Base-by-base conservation (phyloP, 371 early-diverging fungal species). In the Entomophthora muscae region DNA sequence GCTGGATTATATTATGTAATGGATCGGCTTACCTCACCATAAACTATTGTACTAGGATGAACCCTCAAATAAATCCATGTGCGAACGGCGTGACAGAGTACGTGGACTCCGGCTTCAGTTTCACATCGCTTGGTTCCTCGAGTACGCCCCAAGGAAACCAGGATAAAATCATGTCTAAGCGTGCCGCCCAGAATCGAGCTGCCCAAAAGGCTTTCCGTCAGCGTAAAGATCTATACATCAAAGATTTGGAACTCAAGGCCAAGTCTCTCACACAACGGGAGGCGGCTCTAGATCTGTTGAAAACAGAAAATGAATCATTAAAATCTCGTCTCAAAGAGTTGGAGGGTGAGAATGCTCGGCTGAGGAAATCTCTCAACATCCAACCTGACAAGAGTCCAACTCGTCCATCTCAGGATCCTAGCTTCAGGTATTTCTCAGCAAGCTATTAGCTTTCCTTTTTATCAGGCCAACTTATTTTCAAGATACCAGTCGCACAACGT, bases 141-240 rank as follows among this genome's bases (percentile, higher is more conserved):
- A 13, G 22, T n/a, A n/a, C n/a, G n/a, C n/a, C n/a, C n/a, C n/a
- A 55, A 13, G 24, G n/a, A 22, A 55, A 55, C 7, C 22, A 55
- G 56, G 12, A 26, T 13, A 3, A 55, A 17, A 17, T 55, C 7
- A 27, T 55, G 22, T 24, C 22, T 22, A 55, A 55, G 61, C 75
- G 86, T 32, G 83, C 84, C 52, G 84, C 81, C 22, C 88, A 88
- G 64, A 88, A 88, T 64, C 72, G 88, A 30, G 83, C 81, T 10
- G 86, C 86, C 0, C 88, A 88, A 68, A 74, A 84, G 28, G 85
- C 85, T 0, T 88, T 86, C 67, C 78, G 88, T 7, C 84, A 84
- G 69, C 77, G 89, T 1, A 88, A 85, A 61, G 78, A 84, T 66
- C 78, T 75, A n/a, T 82, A 86, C 64, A 81, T 85, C 64, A 76